phyloP scores from a whole-genome alignment of 73 alveolate genomes.

The Tetrahymena thermophila region DNA sequence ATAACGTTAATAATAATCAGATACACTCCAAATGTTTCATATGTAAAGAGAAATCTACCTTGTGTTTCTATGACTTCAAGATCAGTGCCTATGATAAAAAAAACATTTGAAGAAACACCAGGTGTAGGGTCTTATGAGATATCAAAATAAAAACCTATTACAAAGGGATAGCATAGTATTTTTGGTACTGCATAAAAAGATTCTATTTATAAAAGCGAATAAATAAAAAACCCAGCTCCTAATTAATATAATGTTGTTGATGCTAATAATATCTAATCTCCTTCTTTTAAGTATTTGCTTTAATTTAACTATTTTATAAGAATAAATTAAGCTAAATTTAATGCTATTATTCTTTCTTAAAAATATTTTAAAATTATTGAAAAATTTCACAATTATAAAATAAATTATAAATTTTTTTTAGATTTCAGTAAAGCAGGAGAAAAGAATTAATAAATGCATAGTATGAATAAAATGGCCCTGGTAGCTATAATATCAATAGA shows the following conservation, averaged over 20 bases:
- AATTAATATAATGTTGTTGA: background rate
- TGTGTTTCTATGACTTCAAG: background rate
- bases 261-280: background rate
- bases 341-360: too few relatives aligned
- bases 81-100: background rate
- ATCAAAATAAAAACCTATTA: background rate
- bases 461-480: background rate
- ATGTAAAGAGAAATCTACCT: background rate
- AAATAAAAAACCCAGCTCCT: background rate
- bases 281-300: background rate
- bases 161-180: background rate
- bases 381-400: too few relatives aligned
- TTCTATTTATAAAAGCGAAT: background rate
- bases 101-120: background rate
- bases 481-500: background rate
- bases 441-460: background rate
- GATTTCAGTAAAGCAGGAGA: background rate
- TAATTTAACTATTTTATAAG: too few relatives aligned
- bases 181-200: background rate
- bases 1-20: background rate
- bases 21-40: background rate
- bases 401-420: background rate
- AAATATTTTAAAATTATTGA: too few relatives aligned
- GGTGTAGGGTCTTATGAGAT: background rate
- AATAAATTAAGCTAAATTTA: too few relatives aligned